Evolutionary conservation across 805 yeast species (phyloP).

Genomic region (Ogataea methylovora): DNA sequence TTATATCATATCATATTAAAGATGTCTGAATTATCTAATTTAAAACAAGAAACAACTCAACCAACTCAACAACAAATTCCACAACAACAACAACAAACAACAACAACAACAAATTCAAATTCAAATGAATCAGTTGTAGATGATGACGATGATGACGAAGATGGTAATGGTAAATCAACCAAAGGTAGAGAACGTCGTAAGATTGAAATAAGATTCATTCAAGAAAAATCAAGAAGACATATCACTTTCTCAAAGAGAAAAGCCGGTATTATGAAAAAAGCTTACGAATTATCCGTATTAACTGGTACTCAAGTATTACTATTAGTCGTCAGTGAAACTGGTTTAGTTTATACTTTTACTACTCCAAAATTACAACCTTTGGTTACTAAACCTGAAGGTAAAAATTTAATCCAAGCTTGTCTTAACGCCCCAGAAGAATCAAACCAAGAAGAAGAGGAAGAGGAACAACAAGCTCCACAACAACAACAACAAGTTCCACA

Average conservation of each 20-base stretch:
- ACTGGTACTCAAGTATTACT: constrained; percentile 96
- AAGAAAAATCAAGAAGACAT: constrained; percentile 96
- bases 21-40: constrained; percentile 4
- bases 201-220: constrained; percentile 94
- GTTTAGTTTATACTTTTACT: constrained; percentile 94
- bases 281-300: constrained; percentile 93
- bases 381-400: constrained; percentile 96
- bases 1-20: too few species aligned
- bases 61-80: neutral
- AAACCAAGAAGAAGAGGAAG: constrained; percentile 49
- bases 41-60: constrained; percentile 2
- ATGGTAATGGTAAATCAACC: constrained; percentile 34
- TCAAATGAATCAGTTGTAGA: neutral
- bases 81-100: neutral
- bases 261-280: constrained; percentile 99
- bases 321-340: constrained; percentile 96
- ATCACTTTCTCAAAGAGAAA: constrained; percentile 96
- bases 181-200: constrained; percentile 59
- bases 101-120: neutral
- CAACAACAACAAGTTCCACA: constrained; percentile 21
- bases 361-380: constrained; percentile 98
- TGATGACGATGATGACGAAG: constrained; percentile 48
- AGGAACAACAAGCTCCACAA: constrained; percentile 7
- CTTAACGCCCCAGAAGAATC: constrained; percentile 93
- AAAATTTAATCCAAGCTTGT: constrained; percentile 93